Percentiles rank a stretch among this genome's conserved stretches.
Conservation (phyloP, 1,284 basidiomycete genomes). For the Vanrija sp. region DNA sequence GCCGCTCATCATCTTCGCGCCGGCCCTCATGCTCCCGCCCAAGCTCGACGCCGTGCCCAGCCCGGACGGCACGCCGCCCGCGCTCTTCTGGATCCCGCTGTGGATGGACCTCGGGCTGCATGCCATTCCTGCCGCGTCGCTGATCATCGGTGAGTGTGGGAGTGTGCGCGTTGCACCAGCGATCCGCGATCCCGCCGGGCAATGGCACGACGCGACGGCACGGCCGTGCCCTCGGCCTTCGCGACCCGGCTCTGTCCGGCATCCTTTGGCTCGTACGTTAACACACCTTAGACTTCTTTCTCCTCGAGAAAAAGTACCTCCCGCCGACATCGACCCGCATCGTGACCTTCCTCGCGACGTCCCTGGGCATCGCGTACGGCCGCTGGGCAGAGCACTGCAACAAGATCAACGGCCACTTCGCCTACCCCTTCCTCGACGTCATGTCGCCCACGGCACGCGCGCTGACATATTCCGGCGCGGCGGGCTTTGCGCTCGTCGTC, state of each 20-base stretch:
- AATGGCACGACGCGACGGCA: neutral
- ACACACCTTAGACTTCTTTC: constrained; percentile 59
- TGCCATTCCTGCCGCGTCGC: constrained; percentile 58
- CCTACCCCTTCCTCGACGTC: constrained; percentile 73
- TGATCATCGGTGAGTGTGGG: constrained; percentile 52
- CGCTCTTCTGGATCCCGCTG: constrained; percentile 57
- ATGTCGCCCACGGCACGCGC: constrained; percentile 57
- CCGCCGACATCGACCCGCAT: constrained; percentile 51
- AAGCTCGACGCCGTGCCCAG: constrained; percentile 22
- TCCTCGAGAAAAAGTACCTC: constrained; percentile 62
- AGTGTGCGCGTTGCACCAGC: neutral
- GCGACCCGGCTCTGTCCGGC: neutral
- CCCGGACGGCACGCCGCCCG: constrained; percentile 41
- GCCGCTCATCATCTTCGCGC: constrained; percentile 34
- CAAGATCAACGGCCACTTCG: constrained; percentile 58
- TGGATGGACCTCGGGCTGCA: constrained; percentile 62
- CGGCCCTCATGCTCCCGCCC: constrained; percentile 39
- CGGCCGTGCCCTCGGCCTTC: neutral
- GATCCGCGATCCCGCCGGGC: neutral
- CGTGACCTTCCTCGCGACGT: constrained; percentile 53
- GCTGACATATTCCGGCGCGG: constrained; percentile 60
- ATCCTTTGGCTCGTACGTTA: neutral
- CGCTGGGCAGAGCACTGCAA: constrained; percentile 68
- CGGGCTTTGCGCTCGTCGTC: constrained; percentile 56
- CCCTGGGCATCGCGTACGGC: constrained; percentile 57